These are phyloP conservation scores for Cystobasidium pallidum DNA, from an alignment of 1,284 basidiomycete species.

Conservation along the genomic window DNA sequence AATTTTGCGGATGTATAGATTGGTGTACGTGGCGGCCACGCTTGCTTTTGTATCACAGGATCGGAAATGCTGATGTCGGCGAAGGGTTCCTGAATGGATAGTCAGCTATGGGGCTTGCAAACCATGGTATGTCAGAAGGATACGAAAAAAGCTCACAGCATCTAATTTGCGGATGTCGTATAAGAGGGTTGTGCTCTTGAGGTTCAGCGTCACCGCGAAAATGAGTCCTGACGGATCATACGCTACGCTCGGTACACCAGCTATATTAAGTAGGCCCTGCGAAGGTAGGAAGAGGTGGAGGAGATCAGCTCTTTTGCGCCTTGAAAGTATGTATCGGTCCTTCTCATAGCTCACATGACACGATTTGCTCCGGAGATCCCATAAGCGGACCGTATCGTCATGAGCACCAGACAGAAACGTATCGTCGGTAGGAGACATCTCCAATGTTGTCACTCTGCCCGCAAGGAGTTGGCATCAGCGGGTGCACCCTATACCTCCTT, in stretches of 20 bases:
- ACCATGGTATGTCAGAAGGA: not conserved
- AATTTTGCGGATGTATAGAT: slow-evolving; percentile 90
- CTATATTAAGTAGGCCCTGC: slow-evolving; percentile 62
- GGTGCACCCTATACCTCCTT: too few species aligned
- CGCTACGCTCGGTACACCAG: slow-evolving; percentile 75
- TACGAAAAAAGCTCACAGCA: slow-evolving; percentile 62
- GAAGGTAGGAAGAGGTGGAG: slow-evolving; percentile 52
- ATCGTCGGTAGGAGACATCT: slow-evolving; percentile 90
- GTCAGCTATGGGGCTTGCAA: not conserved
- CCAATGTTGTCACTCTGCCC: slow-evolving; percentile 76
- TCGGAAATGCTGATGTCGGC: slow-evolving; percentile 79
- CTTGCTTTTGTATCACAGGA: slow-evolving; percentile 69
- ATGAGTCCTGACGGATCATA: slow-evolving; percentile 88
- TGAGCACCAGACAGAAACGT: slow-evolving; percentile 92
- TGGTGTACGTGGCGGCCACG: slow-evolving; percentile 81
- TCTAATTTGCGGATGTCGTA: slow-evolving; percentile 90
- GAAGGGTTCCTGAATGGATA: slow-evolving; percentile 69
- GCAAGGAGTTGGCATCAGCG: too few species aligned
- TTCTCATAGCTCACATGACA: slow-evolving; percentile 63
- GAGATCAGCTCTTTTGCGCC: not conserved
- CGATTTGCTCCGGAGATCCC: slow-evolving; percentile 82
- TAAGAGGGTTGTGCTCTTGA: slow-evolving; percentile 78
- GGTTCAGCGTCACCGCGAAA: slow-evolving; percentile 89
- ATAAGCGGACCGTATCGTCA: slow-evolving; percentile 93
- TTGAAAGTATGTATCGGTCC: not conserved